Evolutionary conservation across 352 stramenopile species (phyloP).

Genomic region (Globisporangium iwayamae): DNA sequence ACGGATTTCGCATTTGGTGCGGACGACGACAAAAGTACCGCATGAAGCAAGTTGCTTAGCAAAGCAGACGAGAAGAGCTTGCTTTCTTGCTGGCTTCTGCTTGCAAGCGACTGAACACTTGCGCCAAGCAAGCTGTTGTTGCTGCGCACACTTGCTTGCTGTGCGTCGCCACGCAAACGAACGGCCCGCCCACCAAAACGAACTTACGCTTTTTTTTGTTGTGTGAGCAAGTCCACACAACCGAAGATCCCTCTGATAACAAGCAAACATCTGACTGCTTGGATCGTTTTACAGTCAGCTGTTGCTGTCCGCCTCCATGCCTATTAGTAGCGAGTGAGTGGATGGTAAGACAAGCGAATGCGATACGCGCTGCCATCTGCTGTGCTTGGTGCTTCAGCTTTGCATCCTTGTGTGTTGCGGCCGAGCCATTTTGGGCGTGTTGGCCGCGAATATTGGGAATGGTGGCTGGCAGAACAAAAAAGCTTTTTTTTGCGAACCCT

Average conservation of each 20-base stretch:
- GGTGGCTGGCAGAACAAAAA: neutral
- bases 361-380: neutral
- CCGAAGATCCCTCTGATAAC: constrained; percentile 6
- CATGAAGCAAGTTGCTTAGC: too few relatives aligned
- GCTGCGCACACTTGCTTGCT: too few relatives aligned
- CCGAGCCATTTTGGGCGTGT: neutral
- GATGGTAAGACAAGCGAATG: neutral
- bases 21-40: too few relatives aligned
- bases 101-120: too few relatives aligned
- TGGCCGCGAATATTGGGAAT: neutral
- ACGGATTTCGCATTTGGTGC: too few relatives aligned
- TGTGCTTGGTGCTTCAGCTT: constrained; percentile 8
- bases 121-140: too few relatives aligned
- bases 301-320: neutral
- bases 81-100: too few relatives aligned
- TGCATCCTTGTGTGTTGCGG: neutral
- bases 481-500: neutral
- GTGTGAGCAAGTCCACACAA: neutral
- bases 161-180: too few relatives aligned
- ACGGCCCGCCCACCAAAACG: too few relatives aligned
- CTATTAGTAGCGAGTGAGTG: neutral
- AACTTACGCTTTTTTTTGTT: too few relatives aligned
- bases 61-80: too few relatives aligned
- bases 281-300: neutral
- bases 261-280: neutral